phyloP scores from a whole-genome alignment of 73 alveolate genomes.

The Uronychia setigera region DNA sequence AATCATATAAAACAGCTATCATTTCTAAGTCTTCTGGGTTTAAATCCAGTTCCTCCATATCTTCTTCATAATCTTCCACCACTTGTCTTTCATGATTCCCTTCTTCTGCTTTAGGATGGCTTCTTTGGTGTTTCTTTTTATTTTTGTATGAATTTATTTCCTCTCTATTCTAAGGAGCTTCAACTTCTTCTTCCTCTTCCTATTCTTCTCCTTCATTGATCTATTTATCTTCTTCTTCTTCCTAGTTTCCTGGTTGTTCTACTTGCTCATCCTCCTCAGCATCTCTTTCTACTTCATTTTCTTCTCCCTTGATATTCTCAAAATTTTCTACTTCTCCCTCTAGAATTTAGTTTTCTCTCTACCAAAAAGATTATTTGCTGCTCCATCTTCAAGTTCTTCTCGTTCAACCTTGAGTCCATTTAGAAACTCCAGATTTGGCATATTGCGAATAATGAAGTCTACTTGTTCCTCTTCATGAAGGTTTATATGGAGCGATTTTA shows the following conservation, averaged over 20 bases:
- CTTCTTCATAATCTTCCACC: background rate
- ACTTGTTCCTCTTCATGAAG: conserved; percentile 74
- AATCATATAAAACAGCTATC: conserved; percentile 56
- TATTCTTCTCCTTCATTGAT: conserved; percentile 36
- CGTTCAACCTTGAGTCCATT: conserved; percentile 73
- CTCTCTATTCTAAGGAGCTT: background rate
- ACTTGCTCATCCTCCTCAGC: conserved; percentile 5
- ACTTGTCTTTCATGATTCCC: background rate
- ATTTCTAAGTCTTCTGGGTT: conserved; percentile 65
- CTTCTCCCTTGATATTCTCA: no score
- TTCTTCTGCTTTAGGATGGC: conserved; percentile 4
- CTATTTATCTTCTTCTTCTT: conserved; percentile 57
- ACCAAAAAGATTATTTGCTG: background rate
- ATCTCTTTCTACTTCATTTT: conserved; percentile 6
- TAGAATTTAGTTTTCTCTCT: background rate
- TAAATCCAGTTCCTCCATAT: conserved; percentile 25
- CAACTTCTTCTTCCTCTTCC: conserved; percentile 48
- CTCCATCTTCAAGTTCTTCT: conserved; percentile 66
- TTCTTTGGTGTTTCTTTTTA: background rate
- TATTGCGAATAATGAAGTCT: conserved; percentile 62
- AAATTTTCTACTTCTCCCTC: conserved; percentile 2
- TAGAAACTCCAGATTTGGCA: conserved; percentile 64
- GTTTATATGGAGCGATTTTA: conserved; percentile 65
- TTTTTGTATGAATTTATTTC: background rate
- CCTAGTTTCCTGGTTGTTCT: conserved; percentile 41